A percentile compares a stretch with the other conserved stretches of the same genome.
Conservation (phyloP, 345 rosid species). For the Hibiscus syriacus region DNA sequence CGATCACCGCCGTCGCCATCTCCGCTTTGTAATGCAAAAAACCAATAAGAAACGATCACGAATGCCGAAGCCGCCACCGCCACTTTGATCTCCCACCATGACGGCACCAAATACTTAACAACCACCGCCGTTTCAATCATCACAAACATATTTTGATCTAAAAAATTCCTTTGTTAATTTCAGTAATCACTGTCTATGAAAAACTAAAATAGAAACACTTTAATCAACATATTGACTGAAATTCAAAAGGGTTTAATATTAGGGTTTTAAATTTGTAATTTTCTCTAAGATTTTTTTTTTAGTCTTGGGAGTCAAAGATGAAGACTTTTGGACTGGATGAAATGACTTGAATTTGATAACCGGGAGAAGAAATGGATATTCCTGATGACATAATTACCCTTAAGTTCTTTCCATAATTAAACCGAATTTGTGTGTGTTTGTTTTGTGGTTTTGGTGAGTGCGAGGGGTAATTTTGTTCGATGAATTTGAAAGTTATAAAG, state of each 20-base stretch:
- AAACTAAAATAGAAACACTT: conserved; percentile 4
- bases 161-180: background rate
- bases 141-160: background rate
- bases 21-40: conserved; percentile 41
- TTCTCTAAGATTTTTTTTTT: too few relatives aligned
- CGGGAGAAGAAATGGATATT: background rate
- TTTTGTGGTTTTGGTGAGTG: background rate
- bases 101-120: conserved; percentile 55
- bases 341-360: background rate
- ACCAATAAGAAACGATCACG: conserved; percentile 53
- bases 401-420: background rate
- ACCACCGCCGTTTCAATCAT: conserved; percentile 32
- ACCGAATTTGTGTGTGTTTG: background rate
- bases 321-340: conserved; percentile 4
- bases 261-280: conserved; percentile 4
- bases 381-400: background rate
- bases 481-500: background rate
- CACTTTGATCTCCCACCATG: conserved; percentile 85
- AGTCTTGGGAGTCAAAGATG: background rate
- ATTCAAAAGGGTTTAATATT: background rate
- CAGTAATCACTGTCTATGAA: background rate
- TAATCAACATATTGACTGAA: background rate
- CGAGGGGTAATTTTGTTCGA: background rate
- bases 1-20: conserved; percentile 37
- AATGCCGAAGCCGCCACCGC: conserved; percentile 56